phyloP scores from a whole-genome alignment of 495 filamentous ascomycete genomes.

The Aspergillus nanangensis region DNA sequence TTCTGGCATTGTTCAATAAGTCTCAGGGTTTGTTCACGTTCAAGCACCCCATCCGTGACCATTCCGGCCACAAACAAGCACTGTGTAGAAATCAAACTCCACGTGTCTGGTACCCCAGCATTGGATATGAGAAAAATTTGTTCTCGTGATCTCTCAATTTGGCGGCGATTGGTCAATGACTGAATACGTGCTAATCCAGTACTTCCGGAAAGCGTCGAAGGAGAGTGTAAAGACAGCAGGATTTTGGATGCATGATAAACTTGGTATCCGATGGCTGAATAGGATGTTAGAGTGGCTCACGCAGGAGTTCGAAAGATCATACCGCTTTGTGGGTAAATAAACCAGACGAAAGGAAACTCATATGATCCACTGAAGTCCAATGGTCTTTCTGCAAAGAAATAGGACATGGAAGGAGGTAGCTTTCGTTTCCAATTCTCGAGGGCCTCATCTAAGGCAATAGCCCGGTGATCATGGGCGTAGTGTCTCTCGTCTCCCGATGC shows the following conservation, averaged over 20 bases:
- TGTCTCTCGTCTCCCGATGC: background rate
- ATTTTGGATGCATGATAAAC: slow-evolving; percentile 9
- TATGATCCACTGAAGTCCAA: background rate
- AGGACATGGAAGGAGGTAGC: background rate
- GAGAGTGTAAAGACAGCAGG: background rate
- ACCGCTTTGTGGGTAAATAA: slow-evolving; percentile 3
- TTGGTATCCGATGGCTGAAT: slow-evolving; percentile 1
- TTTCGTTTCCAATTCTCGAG: slow-evolving; percentile 1
- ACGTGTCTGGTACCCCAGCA: background rate
- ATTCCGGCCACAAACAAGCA: slow-evolving; percentile 4
- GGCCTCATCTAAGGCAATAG: background rate
- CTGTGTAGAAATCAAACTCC: slow-evolving; percentile 3
- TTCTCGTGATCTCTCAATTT: background rate
- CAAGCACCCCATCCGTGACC: slow-evolving; percentile 2
- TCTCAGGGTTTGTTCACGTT: slow-evolving; percentile 1
- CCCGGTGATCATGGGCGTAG: background rate
- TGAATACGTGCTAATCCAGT: background rate
- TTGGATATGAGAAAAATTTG: slow-evolving; percentile 6
- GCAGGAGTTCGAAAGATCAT: background rate
- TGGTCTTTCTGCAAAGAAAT: background rate
- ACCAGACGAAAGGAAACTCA: slow-evolving; percentile 3
- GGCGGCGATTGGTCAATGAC: background rate
- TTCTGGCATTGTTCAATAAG: slow-evolving; percentile 5
- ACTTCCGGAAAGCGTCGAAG: background rate
- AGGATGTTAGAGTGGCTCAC: background rate